Base-by-base conservation (phyloP, 2,329 filamentous ascomycete genomes). In the Ophiostoma perfectum region DNA sequence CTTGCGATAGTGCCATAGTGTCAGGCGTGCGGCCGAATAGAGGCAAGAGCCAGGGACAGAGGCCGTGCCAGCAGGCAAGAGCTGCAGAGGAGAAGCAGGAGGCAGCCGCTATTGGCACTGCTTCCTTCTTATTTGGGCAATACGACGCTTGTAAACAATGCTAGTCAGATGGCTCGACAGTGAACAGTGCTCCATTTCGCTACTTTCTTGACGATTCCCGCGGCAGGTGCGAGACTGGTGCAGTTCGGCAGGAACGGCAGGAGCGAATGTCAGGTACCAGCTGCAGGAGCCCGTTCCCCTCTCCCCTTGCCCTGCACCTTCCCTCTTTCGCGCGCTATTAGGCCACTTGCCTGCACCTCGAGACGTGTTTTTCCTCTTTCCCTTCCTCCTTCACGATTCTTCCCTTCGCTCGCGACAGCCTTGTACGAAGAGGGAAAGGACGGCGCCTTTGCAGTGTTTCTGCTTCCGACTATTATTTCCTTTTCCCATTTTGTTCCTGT, bases 1-100 rank as follows among this genome's bases (percentile, higher is more conserved):
- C 55, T 70, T 63, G 66, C 66, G 52, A 67, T 49, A n/a, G n/a
- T n/a, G n/a, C n/a, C n/a, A n/a, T 62, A 58, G 66, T 70, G 27
- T 41, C 44, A 47, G 58, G n/a, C 8, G 14, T 64, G 66, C 27
- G 52, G 27, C 27, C 27, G 27, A 27, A 27, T 27, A 27, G 27
- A 27, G 27, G 27, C 27, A 27, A 27, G 27, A 27, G 27, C 27
- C 27, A 27, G 27, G 27, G 27, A 27, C 27, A 27, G 27, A 27
- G 27, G 27, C 27, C 27, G 27, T 27, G 27, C 27, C 27, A 27
- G 27, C 27, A 39, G 60, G 60, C 66, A 67, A 63, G 66, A 64
- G 41, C 62, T n/a, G 45, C 66, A 58, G 47, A 7, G 63, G 44
- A 36, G 42, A 60, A 14, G 27, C 47, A 52, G 49, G 45, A n/a